Percentiles rank a stretch among this genome's conserved stretches.
phyloP scores from a whole-genome alignment of 306 rosid species.

The Biancaea sappan region DNA sequence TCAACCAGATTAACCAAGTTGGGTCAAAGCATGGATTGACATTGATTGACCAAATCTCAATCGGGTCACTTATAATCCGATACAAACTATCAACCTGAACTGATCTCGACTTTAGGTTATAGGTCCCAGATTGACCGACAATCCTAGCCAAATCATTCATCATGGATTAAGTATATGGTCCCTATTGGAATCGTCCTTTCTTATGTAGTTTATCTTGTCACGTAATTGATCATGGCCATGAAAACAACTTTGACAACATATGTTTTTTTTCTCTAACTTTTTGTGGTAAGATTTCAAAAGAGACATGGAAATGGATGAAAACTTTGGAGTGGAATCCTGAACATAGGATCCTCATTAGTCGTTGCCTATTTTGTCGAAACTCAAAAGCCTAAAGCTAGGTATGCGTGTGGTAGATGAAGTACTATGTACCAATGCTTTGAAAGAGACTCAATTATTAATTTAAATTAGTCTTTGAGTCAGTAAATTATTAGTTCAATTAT shows the following conservation, averaged over 20 bases:
- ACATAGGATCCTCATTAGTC: not conserved
- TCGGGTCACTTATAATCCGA: too few species aligned
- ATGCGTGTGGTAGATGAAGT: not conserved
- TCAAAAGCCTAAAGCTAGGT: not conserved
- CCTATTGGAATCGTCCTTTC: slow-evolving; percentile 25
- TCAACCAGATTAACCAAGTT: too few species aligned
- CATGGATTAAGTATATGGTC: not conserved
- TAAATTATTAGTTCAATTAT: too few species aligned
- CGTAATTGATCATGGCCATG: not conserved
- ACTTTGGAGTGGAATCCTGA: not conserved
- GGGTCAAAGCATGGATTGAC: too few species aligned
- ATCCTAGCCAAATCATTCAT: too few species aligned
- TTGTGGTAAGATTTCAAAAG: not conserved
- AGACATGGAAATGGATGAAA: not conserved
- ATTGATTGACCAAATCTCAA: too few species aligned
- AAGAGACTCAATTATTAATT: too few species aligned
- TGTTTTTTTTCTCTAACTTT: not conserved
- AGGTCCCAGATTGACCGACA: too few species aligned
- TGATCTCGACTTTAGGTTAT: too few species aligned
- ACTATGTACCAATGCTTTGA: too few species aligned
- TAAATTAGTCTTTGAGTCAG: too few species aligned
- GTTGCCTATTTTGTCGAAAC: not conserved
- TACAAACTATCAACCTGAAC: too few species aligned
- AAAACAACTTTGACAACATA: not conserved
- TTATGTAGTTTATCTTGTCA: slow-evolving; percentile 20